Evolutionary conservation across 495 filamentous ascomycete species (phyloP).

Genomic region (Physcia stellaris): DNA sequence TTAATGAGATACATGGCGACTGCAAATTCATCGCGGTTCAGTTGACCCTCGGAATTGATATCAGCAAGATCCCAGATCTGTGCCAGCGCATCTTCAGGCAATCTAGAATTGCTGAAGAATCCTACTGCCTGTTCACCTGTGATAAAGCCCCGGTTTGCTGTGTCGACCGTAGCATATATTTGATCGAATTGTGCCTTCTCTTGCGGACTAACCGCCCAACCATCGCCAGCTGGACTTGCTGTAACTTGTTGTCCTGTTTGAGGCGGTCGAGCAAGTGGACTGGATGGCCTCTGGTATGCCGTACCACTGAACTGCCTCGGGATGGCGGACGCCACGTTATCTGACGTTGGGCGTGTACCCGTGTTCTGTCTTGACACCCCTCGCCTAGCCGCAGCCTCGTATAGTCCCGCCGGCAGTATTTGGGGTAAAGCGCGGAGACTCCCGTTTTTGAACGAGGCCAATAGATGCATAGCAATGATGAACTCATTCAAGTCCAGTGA

Average conservation of each 20-base stretch:
- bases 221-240: conserved; percentile 51
- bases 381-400: conserved; percentile 77
- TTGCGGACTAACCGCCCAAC: conserved; percentile 68
- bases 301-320: conserved; percentile 61
- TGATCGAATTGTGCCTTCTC: conserved; percentile 81
- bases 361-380: conserved; percentile 32
- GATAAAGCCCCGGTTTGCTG: conserved; percentile 62
- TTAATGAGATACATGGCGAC: conserved; percentile 96
- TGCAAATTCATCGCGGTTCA: conserved; percentile 83
- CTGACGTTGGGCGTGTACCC: conserved; percentile 27
- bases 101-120: conserved; percentile 83
- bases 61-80: conserved; percentile 96
- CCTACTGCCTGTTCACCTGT: conserved; percentile 89
- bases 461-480: conserved; percentile 94
- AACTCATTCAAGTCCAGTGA: conserved; percentile 84
- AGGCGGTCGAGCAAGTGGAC: conserved; percentile 51
- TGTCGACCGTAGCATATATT: conserved; percentile 73
- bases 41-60: conserved; percentile 75
- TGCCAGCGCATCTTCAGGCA: conserved; percentile 83
- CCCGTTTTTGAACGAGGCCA: conserved; percentile 80
- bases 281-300: conserved; percentile 39
- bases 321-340: conserved; percentile 36
- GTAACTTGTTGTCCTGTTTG: conserved; percentile 37
- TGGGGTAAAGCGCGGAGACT: conserved; percentile 64
- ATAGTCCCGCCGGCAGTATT: conserved; percentile 72